Evolutionary conservation across 2,329 filamentous ascomycete species (phyloP).

Genomic region (Blastomyces emzantsi): DNA sequence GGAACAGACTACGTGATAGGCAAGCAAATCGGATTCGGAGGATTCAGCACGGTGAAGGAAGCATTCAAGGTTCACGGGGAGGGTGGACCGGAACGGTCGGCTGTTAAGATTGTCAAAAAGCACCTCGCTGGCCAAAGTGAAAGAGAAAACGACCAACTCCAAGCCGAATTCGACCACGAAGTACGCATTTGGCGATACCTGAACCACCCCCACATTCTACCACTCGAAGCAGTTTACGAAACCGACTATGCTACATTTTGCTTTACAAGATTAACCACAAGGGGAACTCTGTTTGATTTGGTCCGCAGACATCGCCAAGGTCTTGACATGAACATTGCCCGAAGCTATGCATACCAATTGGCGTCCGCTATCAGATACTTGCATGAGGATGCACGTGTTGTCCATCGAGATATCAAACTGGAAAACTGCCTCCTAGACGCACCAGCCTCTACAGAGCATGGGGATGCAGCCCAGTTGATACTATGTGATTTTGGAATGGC

Average conservation of each 20-base stretch:
- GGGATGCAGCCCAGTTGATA: constrained; percentile 43
- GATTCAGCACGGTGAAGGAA: constrained; percentile 59
- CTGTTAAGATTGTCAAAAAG: constrained; percentile 60
- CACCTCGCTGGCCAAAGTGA: constrained; percentile 47
- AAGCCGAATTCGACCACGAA: constrained; percentile 61
- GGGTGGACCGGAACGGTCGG: constrained; percentile 44
- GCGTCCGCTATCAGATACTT: constrained; percentile 57
- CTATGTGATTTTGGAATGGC: constrained; percentile 63
- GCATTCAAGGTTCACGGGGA: constrained; percentile 53
- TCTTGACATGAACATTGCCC: constrained; percentile 44
- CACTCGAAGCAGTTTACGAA: constrained; percentile 55
- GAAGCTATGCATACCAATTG: constrained; percentile 54
- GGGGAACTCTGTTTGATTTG: constrained; percentile 56
- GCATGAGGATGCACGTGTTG: constrained; percentile 57
- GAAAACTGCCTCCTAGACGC: constrained; percentile 54
- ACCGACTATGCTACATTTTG: constrained; percentile 61
- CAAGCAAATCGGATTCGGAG: constrained; percentile 56
- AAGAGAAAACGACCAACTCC: constrained; percentile 54
- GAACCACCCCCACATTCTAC: constrained; percentile 53
- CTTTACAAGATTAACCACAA: constrained; percentile 55
- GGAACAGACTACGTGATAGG: constrained; percentile 59
- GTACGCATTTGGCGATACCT: constrained; percentile 59
- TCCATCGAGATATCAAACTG: constrained; percentile 60
- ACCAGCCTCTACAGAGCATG: constrained; percentile 39
- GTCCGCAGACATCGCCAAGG: constrained; percentile 49